These are phyloP conservation scores for Blastocrithidia nonstop DNA, from an alignment of 208 protist species.

Conservation along the genomic window DNA sequence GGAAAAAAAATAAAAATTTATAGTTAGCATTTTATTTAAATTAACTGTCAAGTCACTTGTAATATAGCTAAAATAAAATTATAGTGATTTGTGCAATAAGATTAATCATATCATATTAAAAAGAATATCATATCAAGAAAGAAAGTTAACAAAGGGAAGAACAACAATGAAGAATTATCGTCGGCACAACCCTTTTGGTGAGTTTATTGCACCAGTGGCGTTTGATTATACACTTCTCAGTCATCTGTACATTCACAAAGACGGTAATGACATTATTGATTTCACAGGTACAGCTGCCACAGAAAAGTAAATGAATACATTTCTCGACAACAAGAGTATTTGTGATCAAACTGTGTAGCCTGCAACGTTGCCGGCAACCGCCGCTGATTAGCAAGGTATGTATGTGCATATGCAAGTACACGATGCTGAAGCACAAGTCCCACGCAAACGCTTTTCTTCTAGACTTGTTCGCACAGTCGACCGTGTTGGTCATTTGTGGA, in stretches of 20 bases:
- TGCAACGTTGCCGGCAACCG: not conserved
- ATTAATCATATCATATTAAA: no score
- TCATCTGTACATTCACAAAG: constrained; percentile 46
- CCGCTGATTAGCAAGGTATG: constrained; percentile 7
- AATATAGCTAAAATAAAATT: no score
- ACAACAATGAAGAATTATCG: no score
- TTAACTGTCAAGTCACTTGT: no score
- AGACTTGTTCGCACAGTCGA: constrained; percentile 38
- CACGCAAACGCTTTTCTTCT: not conserved
- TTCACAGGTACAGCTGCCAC: constrained; percentile 26
- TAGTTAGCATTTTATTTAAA: no score
- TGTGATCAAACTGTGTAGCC: constrained; percentile 5
- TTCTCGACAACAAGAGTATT: constrained; percentile 13
- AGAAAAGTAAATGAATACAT: constrained; percentile 10
- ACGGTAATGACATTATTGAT: constrained; percentile 65
- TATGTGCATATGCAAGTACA: constrained; percentile 29
- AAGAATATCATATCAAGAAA: no score
- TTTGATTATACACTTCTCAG: constrained; percentile 66
- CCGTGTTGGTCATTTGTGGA: constrained; percentile 49
- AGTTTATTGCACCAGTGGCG: constrained; percentile 7
- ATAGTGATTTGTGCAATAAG: no score
- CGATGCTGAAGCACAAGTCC: constrained; percentile 4
- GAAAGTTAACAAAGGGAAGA: no score
- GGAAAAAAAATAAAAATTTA: no score
- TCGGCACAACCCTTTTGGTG: no score